phyloP scores from a whole-genome alignment of 2,329 filamentous ascomycete species.

The Alternaria ventricosa region DNA sequence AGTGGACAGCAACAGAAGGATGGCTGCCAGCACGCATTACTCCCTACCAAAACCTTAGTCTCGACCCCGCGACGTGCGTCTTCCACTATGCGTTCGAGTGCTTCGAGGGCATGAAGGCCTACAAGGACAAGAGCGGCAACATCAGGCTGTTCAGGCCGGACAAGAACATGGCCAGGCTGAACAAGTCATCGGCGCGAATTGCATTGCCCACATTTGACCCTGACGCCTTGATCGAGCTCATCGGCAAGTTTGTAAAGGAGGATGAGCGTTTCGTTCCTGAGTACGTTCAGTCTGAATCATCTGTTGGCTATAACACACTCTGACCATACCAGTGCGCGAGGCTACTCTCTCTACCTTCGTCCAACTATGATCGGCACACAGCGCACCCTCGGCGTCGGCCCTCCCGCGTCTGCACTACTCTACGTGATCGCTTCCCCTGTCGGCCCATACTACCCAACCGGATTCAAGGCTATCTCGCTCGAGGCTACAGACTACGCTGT shows the following conservation, averaged over 20 bases:
- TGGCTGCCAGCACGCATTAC: slow-evolving; percentile 85
- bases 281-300: slow-evolving; percentile 50
- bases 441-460: slow-evolving; percentile 96
- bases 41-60: slow-evolving; percentile 95
- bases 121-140: slow-evolving; percentile 81
- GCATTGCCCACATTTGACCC: slow-evolving; percentile 86
- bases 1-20: slow-evolving; percentile 86
- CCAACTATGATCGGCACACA: slow-evolving; percentile 98
- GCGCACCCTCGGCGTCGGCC: slow-evolving; percentile 86
- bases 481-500: slow-evolving; percentile 97
- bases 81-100: slow-evolving; percentile 99
- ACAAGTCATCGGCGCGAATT: slow-evolving; percentile 89
- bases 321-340: slow-evolving; percentile 59
- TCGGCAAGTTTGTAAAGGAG: slow-evolving; percentile 78
- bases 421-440: slow-evolving; percentile 97
- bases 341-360: slow-evolving; percentile 94
- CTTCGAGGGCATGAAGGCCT: slow-evolving; percentile 99
- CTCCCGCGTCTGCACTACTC: slow-evolving; percentile 89
- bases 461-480: slow-evolving; percentile 95
- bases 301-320: background rate
- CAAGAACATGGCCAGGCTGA: slow-evolving; percentile 95
- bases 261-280: slow-evolving; percentile 91
- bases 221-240: slow-evolving; percentile 77
- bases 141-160: slow-evolving; percentile 92
- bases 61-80: slow-evolving; percentile 95